Evolutionary conservation across 805 yeast genomes (phyloP), one percentile per base, ranked within the genome.

Genomic region (Saturnispora ahearnii): DNA sequence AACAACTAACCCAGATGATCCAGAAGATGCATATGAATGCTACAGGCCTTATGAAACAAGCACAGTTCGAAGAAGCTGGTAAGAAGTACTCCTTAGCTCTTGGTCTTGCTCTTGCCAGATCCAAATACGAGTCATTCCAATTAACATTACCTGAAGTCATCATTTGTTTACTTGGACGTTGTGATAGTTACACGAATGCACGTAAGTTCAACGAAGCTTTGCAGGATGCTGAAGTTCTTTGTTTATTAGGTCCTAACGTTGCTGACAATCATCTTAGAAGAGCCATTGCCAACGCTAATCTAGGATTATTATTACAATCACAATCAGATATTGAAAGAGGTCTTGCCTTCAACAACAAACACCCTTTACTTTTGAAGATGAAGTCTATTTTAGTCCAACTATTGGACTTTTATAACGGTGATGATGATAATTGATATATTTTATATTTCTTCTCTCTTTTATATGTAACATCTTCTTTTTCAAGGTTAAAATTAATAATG

Each of bases 231-330:
- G 90, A 84, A 53, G 65, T 83, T 68, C 68, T 83, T 54, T 64
- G 79, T 51, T 77, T 77, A 38, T 71, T 83, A 59, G 81, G 79
- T 65, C 67, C 79, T 62, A 66, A 70, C 48, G 68, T 79, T 4
- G 80, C 90, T 1, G 93, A 85, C 48, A 82, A 84, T 61, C 83
- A 82, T 59, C 70, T 84, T 48, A 76, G 93, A 67, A 75, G 83
- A 58, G 84, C 88, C 1, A 80, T 84, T 45, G 79, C 85, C 42
- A 71, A 74, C 55, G 66, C 68, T 56, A 79, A 82, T 57, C 67
- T 85, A 61, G 86, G 84, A 1, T 78, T 79, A 62, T 73, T 77
- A 51, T 76, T 74, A 42, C 78, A 73, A 8, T 84, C 89, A 2
- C 77, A 79, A 53, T 76, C 77, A 2, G 84, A 79, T 57, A 75